Conservation (phyloP, 768 basidiomycete species). For the Suillus subalutaceus region DNA sequence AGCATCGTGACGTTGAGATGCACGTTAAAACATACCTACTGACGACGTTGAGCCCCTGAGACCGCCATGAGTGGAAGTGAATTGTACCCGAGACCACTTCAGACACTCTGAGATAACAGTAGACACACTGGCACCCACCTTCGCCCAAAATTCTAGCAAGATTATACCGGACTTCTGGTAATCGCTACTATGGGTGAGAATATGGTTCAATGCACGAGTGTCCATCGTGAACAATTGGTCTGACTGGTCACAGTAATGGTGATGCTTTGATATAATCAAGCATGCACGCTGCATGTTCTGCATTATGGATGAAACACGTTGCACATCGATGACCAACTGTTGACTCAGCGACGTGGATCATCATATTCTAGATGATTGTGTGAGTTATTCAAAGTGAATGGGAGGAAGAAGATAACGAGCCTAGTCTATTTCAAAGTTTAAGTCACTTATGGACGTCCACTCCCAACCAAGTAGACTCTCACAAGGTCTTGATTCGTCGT, state of each 20-base stretch:
- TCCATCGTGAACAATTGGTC: constrained; percentile 59
- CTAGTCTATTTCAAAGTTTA: too few species aligned
- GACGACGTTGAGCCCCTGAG: constrained; percentile 38
- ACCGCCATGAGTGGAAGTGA: background rate
- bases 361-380: too few species aligned
- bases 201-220: constrained; percentile 61
- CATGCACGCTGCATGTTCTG: too few species aligned
- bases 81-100: background rate
- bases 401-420: too few species aligned
- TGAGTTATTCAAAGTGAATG: too few species aligned
- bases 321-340: too few species aligned
- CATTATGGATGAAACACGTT: too few species aligned
- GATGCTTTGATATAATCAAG: too few species aligned
- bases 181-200: constrained; percentile 56
- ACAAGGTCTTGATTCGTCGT: too few species aligned
- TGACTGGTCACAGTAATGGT: constrained; percentile 20
- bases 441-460: too few species aligned
- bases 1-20: background rate
- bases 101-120: background rate
- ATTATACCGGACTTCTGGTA: constrained; percentile 55
- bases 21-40: constrained; percentile 33
- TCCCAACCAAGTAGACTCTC: too few species aligned
- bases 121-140: constrained; percentile 24
- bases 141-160: constrained; percentile 46
- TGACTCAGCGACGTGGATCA: too few species aligned